phyloP scores from a whole-genome alignment of 1,139 yeast genomes.

The Kodamaea anthophila region DNA sequence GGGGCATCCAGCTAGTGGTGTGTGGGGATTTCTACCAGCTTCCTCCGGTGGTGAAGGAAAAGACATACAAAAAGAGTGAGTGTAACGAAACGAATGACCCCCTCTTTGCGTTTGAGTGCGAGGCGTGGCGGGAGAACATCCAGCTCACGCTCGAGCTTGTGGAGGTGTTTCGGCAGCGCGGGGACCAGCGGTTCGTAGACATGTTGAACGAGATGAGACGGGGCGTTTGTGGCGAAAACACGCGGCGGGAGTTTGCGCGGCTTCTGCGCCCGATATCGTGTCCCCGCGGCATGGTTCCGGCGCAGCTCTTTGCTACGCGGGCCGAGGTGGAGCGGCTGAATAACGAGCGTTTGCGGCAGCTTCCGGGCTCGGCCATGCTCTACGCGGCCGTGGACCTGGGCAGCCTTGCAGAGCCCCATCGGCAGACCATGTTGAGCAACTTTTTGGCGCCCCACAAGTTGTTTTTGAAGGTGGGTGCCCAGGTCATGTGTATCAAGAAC shows the following conservation, averaged over 20 bases:
- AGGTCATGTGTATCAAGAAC: slow-evolving; percentile 94
- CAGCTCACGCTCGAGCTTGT: slow-evolving; percentile 60
- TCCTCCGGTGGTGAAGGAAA: slow-evolving; percentile 61
- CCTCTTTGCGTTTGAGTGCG: slow-evolving; percentile 72
- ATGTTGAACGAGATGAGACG: slow-evolving; percentile 86
- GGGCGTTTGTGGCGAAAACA: slow-evolving; percentile 55
- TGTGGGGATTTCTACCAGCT: slow-evolving; percentile 91
- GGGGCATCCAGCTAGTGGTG: slow-evolving; percentile 78
- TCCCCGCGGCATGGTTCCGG: slow-evolving; percentile 73
- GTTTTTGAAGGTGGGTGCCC: slow-evolving; percentile 73
- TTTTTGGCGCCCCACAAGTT: slow-evolving; percentile 67
- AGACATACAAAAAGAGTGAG: slow-evolving; percentile 4
- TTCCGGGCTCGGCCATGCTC: slow-evolving; percentile 43
- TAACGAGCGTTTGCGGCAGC: slow-evolving; percentile 40
- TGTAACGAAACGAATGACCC: too few species aligned
- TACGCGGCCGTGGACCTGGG: slow-evolving; percentile 67
- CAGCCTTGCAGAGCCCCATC: slow-evolving; percentile 35
- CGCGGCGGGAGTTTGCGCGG: slow-evolving; percentile 48
- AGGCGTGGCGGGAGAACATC: slow-evolving; percentile 64
- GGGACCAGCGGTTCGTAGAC: slow-evolving; percentile 67
- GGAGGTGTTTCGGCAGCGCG: slow-evolving; percentile 88
- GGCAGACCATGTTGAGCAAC: slow-evolving; percentile 46
- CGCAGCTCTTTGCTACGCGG: slow-evolving; percentile 81
- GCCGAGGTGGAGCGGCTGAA: slow-evolving; percentile 82
- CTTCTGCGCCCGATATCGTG: slow-evolving; percentile 51